Evolutionary conservation across 2,329 filamentous ascomycete genomes (phyloP).

Genomic region (Paraphoma sp.): DNA sequence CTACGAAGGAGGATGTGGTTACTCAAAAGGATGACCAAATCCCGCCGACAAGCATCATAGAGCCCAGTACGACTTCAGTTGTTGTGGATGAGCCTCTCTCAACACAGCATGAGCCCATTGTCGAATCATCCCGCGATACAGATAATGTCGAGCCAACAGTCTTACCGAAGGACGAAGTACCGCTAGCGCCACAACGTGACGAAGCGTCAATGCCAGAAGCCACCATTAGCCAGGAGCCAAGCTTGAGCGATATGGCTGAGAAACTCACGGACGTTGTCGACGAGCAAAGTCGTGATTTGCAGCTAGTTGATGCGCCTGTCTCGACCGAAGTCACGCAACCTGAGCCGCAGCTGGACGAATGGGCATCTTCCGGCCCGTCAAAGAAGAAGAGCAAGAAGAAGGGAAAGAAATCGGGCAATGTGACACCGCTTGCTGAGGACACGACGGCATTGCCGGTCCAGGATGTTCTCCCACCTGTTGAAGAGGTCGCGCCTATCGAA

Average conservation of each 20-base stretch:
- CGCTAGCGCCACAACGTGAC: too few relatives aligned
- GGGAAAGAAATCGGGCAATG: constrained; percentile 26
- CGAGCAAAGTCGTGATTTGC: background rate
- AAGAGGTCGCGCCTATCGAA: background rate
- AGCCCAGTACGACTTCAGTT: too few relatives aligned
- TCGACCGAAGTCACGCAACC: background rate
- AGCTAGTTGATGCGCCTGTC: background rate
- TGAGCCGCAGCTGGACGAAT: constrained; percentile 9
- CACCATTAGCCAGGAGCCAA: background rate
- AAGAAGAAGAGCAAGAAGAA: constrained; percentile 37
- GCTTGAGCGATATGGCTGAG: too few relatives aligned
- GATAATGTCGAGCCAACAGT: too few relatives aligned
- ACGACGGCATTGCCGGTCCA: background rate
- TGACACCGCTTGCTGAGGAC: constrained; percentile 3
- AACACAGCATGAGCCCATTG: background rate
- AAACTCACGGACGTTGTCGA: background rate
- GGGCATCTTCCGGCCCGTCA: constrained; percentile 8
- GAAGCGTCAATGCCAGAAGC: too few relatives aligned
- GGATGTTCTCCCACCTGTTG: background rate
- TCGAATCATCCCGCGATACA: background rate
- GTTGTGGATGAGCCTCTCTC: background rate
- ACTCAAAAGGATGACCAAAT: background rate
- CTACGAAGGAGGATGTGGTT: background rate
- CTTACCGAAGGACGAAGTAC: too few relatives aligned
- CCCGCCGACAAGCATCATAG: background rate